These are phyloP conservation scores for Phytomonas sp. DNA, from an alignment of 208 protist genomes.

Conservation along the genomic window DNA sequence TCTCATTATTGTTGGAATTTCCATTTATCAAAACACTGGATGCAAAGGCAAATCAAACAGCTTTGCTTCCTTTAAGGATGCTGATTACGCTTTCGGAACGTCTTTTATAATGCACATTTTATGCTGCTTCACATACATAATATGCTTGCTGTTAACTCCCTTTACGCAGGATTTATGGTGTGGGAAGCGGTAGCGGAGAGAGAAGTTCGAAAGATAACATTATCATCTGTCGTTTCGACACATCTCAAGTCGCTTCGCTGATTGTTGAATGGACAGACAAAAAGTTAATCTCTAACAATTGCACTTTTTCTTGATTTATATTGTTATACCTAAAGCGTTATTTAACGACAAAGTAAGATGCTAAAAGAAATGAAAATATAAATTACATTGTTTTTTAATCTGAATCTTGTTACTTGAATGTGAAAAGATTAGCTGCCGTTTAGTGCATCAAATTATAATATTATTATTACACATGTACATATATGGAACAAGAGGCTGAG, in stretches of 20 bases:
- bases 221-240: neutral
- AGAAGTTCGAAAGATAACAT: neutral
- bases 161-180: constrained; percentile 49
- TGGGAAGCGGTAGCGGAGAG: constrained; percentile 23
- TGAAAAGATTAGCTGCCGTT: neutral
- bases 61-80: constrained; percentile 30
- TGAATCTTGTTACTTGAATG: neutral
- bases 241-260: constrained; percentile 3
- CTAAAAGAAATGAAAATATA: neutral
- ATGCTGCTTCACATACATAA: constrained; percentile 17
- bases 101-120: constrained; percentile 41
- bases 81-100: constrained; percentile 27
- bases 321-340: neutral
- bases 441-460: neutral
- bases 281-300: neutral
- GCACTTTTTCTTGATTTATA: neutral
- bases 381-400: neutral
- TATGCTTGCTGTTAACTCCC: constrained; percentile 29
- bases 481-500: neutral
- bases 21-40: constrained; percentile 22
- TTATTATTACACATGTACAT: neutral
- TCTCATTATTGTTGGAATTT: constrained; percentile 22
- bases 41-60: constrained; percentile 15
- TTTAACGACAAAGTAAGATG: neutral
- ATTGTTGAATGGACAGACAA: neutral